Evolutionary conservation across 2,329 filamentous ascomycete genomes (phyloP).

Genomic region (Phaeosphaeriaceae sp.): DNA sequence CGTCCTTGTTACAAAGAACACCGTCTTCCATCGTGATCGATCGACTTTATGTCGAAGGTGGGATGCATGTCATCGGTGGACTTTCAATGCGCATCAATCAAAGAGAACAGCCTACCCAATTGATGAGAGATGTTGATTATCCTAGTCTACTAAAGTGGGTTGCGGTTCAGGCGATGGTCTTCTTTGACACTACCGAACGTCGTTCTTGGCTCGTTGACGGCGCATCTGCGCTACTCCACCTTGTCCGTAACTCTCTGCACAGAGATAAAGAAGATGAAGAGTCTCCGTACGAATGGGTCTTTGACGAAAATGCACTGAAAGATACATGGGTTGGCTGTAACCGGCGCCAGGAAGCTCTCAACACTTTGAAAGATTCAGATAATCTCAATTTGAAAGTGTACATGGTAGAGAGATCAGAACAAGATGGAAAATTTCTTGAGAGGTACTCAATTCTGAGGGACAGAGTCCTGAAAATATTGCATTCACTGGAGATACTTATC

Average conservation of each 20-base stretch:
- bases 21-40: constrained; percentile 2
- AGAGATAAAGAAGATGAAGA: not conserved
- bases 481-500: constrained; percentile 3
- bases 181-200: constrained; percentile 29
- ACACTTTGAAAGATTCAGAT: constrained; percentile 4
- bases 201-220: constrained; percentile 49
- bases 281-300: constrained; percentile 4
- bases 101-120: constrained; percentile 1
- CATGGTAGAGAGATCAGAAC: not conserved
- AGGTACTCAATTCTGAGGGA: not conserved
- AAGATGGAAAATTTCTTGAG: not conserved
- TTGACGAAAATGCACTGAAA: constrained; percentile 2
- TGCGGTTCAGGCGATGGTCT: constrained; percentile 12
- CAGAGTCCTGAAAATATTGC: not conserved
- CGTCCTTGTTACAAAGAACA: not conserved
- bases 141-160: constrained; percentile 2
- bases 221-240: constrained; percentile 47
- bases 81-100: not conserved
- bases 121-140: constrained; percentile 5
- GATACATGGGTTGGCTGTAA: constrained; percentile 4
- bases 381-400: constrained; percentile 1
- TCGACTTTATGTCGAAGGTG: constrained; percentile 5
- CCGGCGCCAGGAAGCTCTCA: not conserved
- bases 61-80: not conserved
- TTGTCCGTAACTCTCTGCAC: constrained; percentile 17